Evolutionary conservation across 1,284 basidiomycete genomes (phyloP).

Genomic region (Malassezia obtusa): DNA sequence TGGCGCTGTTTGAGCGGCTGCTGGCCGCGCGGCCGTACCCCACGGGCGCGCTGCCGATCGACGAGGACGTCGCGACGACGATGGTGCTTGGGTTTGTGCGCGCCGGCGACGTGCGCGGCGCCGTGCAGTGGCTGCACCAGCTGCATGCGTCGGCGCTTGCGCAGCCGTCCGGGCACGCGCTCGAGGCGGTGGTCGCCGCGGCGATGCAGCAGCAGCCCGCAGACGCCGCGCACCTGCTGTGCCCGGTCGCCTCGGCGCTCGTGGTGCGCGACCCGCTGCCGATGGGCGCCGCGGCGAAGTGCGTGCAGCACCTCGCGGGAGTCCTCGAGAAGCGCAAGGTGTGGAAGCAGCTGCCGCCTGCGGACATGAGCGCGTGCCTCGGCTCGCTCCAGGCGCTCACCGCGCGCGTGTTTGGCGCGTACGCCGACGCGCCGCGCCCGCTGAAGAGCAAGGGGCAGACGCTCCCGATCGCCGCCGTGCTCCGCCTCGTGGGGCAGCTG

Average conservation of each 20-base stretch:
- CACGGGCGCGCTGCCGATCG: constrained; percentile 53
- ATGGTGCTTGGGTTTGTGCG: constrained; percentile 53
- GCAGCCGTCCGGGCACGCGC: neutral
- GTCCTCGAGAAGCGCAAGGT: constrained; percentile 5
- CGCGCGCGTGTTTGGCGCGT: neutral
- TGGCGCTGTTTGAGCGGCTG: constrained; percentile 66
- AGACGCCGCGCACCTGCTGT: neutral
- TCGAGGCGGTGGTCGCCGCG: constrained; percentile 5
- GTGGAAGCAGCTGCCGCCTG: neutral
- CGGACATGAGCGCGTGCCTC: neutral
- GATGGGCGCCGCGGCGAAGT: neutral
- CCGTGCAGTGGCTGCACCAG: constrained; percentile 30
- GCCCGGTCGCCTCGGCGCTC: neutral
- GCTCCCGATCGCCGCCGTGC: constrained; percentile 51
- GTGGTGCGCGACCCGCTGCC: neutral
- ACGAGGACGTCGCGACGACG: constrained; percentile 55
- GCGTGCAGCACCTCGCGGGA: neutral
- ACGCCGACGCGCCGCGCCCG: neutral
- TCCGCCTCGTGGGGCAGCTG: constrained; percentile 7
- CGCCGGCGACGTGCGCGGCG: constrained; percentile 21
- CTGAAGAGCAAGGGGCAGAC: neutral
- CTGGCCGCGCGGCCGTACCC: constrained; percentile 43
- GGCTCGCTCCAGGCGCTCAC: neutral
- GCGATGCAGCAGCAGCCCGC: neutral
- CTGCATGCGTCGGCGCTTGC: constrained; percentile 13